These are phyloP conservation scores for Eimeria necatrix DNA, from an alignment of 169 alveolate species.

Conservation along the genomic window DNA sequence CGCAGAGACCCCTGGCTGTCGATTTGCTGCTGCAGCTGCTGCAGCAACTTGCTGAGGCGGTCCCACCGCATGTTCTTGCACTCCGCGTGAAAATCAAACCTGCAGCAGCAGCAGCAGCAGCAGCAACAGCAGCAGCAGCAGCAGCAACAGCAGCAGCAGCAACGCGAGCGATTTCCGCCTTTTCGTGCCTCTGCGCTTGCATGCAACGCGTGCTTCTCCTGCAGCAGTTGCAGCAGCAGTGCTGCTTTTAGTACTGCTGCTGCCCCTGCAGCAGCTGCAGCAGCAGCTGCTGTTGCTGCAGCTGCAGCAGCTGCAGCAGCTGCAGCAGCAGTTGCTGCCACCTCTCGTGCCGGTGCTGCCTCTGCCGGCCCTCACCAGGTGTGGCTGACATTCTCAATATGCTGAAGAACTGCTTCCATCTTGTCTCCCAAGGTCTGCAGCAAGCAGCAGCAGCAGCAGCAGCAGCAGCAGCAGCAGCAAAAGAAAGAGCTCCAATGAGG, in stretches of 20 bases:
- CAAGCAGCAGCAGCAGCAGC: neutral
- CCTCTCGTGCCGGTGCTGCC: neutral
- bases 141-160: slow-evolving; percentile 1
- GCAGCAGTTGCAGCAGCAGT: neutral
- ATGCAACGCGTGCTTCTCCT: neutral
- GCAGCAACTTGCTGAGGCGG: slow-evolving; percentile 88
- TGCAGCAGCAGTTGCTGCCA: neutral
- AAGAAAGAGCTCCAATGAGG: no score
- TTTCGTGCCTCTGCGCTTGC: neutral
- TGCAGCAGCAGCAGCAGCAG: slow-evolving; percentile 64
- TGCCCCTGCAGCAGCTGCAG: neutral
- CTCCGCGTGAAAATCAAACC: slow-evolving; percentile 96
- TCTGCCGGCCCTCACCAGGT: slow-evolving; percentile 24
- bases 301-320: neutral
- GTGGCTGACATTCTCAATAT: neutral
- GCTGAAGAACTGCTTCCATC: slow-evolving; percentile 32
- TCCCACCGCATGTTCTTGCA: slow-evolving; percentile 94
- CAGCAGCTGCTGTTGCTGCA: slow-evolving; percentile 14
- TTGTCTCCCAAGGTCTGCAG: neutral
- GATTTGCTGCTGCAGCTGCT: slow-evolving; percentile 72
- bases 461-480: neutral
- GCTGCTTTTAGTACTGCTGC: neutral
- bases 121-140: neutral
- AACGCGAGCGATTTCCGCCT: neutral
- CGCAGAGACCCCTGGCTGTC: slow-evolving; percentile 70